These are phyloP conservation scores for Aspergillus latus DNA, from an alignment of 2,329 filamentous ascomycete species.

Conservation along the genomic window DNA sequence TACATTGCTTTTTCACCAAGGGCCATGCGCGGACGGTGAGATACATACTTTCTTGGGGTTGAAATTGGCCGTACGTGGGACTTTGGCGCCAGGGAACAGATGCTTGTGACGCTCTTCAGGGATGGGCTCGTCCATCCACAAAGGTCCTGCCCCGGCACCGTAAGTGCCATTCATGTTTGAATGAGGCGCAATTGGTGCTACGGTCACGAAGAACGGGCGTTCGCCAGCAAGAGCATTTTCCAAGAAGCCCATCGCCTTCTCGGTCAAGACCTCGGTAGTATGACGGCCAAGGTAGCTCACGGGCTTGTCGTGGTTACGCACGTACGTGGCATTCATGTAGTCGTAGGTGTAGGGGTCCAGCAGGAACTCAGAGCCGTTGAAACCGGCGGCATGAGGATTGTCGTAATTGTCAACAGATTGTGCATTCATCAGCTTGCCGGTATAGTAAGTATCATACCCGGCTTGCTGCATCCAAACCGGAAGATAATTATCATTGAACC, in stretches of 20 bases:
- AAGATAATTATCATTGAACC: conserved; percentile 66
- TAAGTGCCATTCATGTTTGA: conserved; percentile 47
- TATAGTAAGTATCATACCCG: conserved; percentile 69
- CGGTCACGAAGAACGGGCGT: conserved; percentile 65
- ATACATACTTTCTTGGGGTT: conserved; percentile 5
- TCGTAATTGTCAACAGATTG: conserved; percentile 64
- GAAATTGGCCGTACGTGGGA: conserved; percentile 55
- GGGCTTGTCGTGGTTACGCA: conserved; percentile 57
- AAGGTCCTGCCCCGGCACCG: neutral
- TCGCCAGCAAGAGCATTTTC: conserved; percentile 56
- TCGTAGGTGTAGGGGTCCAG: conserved; percentile 67
- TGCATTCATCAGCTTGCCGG: conserved; percentile 67
- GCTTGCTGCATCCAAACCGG: conserved; percentile 69
- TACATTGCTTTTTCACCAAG: no score
- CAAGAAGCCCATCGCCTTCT: conserved; percentile 60
- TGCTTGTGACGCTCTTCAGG: conserved; percentile 51
- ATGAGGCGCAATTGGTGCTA: conserved; percentile 68
- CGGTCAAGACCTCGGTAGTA: conserved; percentile 57
- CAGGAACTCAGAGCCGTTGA: conserved; percentile 60
- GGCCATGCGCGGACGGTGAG: no score
- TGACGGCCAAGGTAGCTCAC: conserved; percentile 56
- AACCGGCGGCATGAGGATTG: conserved; percentile 57
- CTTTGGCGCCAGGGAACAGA: conserved; percentile 57
- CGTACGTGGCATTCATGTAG: conserved; percentile 63
- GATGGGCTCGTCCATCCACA: conserved; percentile 15